Base-by-base conservation (phyloP, 1,284 basidiomycete species). In the Rhizopogon hawkerae region DNA sequence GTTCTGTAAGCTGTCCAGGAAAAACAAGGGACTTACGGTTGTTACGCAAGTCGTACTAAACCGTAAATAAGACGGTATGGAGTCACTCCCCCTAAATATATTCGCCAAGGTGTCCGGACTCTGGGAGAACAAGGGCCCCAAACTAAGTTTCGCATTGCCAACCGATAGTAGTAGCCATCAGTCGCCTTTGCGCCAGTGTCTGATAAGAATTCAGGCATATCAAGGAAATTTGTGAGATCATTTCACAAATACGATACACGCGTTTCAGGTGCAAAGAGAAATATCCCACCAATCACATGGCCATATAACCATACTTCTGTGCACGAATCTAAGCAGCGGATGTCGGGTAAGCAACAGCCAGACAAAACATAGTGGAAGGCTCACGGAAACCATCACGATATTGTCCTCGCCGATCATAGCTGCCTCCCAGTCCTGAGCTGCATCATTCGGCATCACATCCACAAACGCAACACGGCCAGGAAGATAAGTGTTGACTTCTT, bases 321-420 rank as follows among this genome's bases (percentile, higher is more conserved):
- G 42, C 24, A 14, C 23, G 8, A 6, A 51, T 26, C 63, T 65
- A 10, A 7, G 35, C 35, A 5, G 46, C 42, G 33, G 9, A 29
- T 11, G 24, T 24, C 13, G 34, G n/a, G 51, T 26, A n/a, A 47
- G 34, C 35, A 14, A n/a, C 8, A 13, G 16, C 1, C 13, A 38
- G 1, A 36, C 13, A 10, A 0, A 3, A 38, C 14, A 11, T 42
- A 26, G 14, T 8, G 23, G 5, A 2, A 2, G 5, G 35, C 52
- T 44, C 39, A 65, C 62, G 49, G 65, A 56, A 41, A 63, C 60
- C 52, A 67, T 54, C 13, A 63, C 35, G 14, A 66, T 55, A 35
- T 66, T 58, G 39, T 67, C 49, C 52, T 66, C 65, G 13, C 65
- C 62, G 6, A 63, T 59, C 65, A 63, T 67, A 29, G 47, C 50